Percentiles rank a stretch among this genome's conserved stretches.
Evolutionary conservation across 2,329 filamentous ascomycete genomes (phyloP).

Genomic region (Aspergillus pseudotamarii): DNA sequence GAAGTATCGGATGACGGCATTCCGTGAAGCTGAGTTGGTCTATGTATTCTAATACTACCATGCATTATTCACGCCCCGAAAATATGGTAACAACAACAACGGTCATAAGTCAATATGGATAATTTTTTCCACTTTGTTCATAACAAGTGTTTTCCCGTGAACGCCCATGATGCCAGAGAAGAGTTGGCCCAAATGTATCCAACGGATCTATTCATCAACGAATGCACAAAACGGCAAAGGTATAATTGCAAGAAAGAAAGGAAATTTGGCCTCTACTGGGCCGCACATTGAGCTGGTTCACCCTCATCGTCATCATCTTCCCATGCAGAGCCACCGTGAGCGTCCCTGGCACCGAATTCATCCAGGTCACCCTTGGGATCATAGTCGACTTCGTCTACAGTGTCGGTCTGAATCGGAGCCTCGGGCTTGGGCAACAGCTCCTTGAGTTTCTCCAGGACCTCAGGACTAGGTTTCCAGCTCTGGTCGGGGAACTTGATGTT

Average conservation of each 20-base stretch:
- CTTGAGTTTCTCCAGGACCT: constrained; percentile 68
- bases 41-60: constrained; percentile 1
- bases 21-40: neutral
- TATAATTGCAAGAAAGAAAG: constrained; percentile 11
- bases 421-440: constrained; percentile 73
- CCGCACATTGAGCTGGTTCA: constrained; percentile 51
- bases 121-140: constrained; percentile 7
- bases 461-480: constrained; percentile 76
- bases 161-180: constrained; percentile 35
- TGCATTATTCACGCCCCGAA: neutral
- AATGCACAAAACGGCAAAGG: constrained; percentile 14
- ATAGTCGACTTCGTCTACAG: constrained; percentile 84
- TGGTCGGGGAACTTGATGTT: constrained; percentile 87
- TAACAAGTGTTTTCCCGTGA: constrained; percentile 15
- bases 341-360: constrained; percentile 56
- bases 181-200: constrained; percentile 18
- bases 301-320: constrained; percentile 53
- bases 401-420: constrained; percentile 66
- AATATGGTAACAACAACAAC: neutral
- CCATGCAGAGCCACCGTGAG: constrained; percentile 48
- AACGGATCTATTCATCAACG: constrained; percentile 23
- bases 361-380: constrained; percentile 83
- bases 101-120: constrained; percentile 3
- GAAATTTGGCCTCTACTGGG: constrained; percentile 43
- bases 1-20: neutral